These are phyloP conservation scores for Phascolomyces articulosus DNA, from an alignment of 371 early-diverging fungal genomes.

Conservation along the genomic window DNA sequence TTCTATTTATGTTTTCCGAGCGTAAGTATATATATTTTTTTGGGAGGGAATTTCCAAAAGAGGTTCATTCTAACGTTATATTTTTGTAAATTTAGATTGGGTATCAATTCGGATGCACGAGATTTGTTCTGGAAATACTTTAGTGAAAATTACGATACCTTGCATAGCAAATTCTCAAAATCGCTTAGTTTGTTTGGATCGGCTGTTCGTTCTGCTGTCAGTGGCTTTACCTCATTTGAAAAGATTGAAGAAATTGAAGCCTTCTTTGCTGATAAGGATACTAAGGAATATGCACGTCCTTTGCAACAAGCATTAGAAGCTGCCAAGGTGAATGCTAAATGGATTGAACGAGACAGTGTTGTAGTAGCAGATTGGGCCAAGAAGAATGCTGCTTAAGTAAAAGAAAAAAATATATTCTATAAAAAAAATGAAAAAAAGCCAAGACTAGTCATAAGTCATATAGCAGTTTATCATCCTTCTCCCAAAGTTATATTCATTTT, in stretches of 20 bases:
- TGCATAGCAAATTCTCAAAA: constrained; percentile 71
- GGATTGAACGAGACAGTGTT: constrained; percentile 78
- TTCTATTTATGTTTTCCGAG: constrained; percentile 63
- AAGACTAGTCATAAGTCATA: too few species aligned
- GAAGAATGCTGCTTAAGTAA: constrained; percentile 26
- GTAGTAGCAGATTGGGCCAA: constrained; percentile 74
- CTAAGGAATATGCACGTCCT: constrained; percentile 71
- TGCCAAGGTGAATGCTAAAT: constrained; percentile 76
- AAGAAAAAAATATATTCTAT: too few species aligned
- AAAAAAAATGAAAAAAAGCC: too few species aligned
- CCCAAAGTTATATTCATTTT: too few species aligned
- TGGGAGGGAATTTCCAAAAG: not conserved
- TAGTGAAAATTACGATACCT: constrained; percentile 67
- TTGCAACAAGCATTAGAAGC: constrained; percentile 87
- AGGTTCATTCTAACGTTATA: not conserved
- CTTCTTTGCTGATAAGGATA: constrained; percentile 80
- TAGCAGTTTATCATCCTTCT: too few species aligned
- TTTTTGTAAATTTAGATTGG: constrained; percentile 28
- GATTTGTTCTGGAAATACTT: constrained; percentile 82
- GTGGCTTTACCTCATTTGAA: constrained; percentile 68
- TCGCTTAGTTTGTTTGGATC: constrained; percentile 78
- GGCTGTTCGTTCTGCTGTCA: constrained; percentile 70
- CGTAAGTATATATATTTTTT: constrained; percentile 20
- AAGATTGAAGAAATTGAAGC: constrained; percentile 68
- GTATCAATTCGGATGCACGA: constrained; percentile 65